These are phyloP conservation scores for Przewalskia tangutica DNA, from an alignment of 257 asterid species.

Conservation along the genomic window DNA sequence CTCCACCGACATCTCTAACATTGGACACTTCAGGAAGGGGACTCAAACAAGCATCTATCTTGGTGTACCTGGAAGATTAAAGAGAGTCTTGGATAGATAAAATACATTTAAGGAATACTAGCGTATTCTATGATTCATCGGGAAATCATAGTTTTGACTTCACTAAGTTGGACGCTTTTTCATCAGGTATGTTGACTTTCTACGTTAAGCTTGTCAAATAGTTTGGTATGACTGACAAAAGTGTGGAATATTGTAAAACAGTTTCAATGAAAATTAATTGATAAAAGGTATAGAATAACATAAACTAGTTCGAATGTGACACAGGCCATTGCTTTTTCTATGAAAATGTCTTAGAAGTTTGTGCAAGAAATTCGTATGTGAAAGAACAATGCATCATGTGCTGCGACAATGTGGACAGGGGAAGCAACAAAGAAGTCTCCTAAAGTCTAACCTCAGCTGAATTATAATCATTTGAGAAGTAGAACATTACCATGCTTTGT, in stretches of 20 bases:
- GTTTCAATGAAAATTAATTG: background rate
- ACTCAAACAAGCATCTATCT: conserved; percentile 74
- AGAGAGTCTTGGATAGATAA: background rate
- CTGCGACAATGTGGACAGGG: background rate
- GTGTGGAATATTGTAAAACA: background rate
- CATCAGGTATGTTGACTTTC: background rate
- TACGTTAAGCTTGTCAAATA: background rate
- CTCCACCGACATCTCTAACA: conserved; percentile 57
- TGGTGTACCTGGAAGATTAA: conserved; percentile 52
- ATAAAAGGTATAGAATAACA: background rate
- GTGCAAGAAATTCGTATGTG: background rate
- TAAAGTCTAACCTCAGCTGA: background rate
- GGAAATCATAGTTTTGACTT: background rate
- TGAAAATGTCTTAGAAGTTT: background rate
- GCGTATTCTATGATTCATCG: background rate
- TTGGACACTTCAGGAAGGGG: conserved; percentile 75
- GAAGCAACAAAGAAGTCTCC: background rate
- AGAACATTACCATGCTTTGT: conserved; percentile 57
- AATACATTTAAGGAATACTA: background rate
- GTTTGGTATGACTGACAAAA: background rate
- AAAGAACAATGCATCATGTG: background rate
- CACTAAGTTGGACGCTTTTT: background rate
- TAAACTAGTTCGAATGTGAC: background rate
- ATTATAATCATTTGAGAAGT: background rate
- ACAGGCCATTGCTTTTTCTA: no score